These are phyloP conservation scores for Podospora didyma DNA, from an alignment of 495 filamentous ascomycete species.

Conservation along the genomic window DNA sequence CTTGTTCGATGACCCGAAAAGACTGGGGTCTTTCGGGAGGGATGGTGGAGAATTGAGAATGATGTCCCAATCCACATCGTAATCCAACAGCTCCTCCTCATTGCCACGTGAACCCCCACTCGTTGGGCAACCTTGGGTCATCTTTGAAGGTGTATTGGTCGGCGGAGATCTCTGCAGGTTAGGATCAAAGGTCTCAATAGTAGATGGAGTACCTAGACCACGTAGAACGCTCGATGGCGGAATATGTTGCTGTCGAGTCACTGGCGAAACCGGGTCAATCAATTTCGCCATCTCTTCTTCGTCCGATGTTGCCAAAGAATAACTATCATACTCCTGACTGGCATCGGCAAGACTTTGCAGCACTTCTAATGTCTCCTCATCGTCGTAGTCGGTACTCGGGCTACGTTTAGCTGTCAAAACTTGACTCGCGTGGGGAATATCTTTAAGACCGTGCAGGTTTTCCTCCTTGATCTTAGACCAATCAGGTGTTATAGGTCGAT, in stretches of 20 bases:
- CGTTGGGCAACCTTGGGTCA: background rate
- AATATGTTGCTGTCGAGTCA: background rate
- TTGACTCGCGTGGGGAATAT: background rate
- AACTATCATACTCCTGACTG: background rate
- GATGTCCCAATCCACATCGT: conserved; percentile 35
- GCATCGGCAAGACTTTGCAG: background rate
- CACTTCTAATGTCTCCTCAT: conserved; percentile 1
- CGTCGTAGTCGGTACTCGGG: background rate
- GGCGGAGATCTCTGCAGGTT: conserved; percentile 11
- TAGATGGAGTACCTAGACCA: background rate
- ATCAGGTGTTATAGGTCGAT: background rate
- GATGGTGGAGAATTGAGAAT: conserved; percentile 18
- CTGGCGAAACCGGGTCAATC: background rate
- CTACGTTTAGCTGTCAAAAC: background rate
- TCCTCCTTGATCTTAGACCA: background rate
- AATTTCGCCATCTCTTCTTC: conserved; percentile 14
- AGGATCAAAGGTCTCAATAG: conserved; percentile 8
- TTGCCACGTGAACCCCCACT: background rate
- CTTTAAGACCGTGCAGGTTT: background rate
- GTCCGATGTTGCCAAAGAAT: conserved; percentile 5
- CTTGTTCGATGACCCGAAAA: background rate
- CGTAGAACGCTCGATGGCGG: conserved; percentile 14
- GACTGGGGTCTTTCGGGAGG: background rate
- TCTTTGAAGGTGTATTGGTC: background rate
- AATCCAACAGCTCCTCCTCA: conserved; percentile 29